Conservation (phyloP, 129 eudicot species). For the Kitagawia praeruptora region DNA sequence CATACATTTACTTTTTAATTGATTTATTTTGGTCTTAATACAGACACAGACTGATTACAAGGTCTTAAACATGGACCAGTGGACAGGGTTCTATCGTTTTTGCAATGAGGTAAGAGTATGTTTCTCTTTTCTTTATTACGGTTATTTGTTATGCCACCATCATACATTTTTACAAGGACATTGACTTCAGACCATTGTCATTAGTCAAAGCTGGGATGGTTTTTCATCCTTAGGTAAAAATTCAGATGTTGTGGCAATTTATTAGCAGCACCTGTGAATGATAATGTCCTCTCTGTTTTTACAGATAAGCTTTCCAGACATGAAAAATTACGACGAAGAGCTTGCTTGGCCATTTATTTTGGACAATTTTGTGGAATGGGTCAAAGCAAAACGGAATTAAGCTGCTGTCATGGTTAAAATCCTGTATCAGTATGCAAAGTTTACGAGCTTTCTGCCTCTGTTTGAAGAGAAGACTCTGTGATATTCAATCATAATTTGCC, state of each 20-base stretch:
- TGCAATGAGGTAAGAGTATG: conserved; percentile 61
- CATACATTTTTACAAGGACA: background rate
- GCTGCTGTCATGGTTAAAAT: background rate
- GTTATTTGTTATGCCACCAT: background rate
- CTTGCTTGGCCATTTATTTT: conserved; percentile 90
- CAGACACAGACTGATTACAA: conserved; percentile 89
- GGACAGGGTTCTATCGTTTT: conserved; percentile 93
- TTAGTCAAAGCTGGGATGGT: background rate
- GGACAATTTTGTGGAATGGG: conserved; percentile 92
- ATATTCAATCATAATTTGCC: background rate
- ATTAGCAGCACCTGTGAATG: background rate
- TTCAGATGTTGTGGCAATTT: no score
- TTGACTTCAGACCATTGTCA: background rate
- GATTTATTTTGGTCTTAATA: conserved; percentile 12
- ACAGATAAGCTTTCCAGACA: conserved; percentile 83
- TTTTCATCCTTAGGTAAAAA: background rate
- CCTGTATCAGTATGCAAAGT: conserved; percentile 1
- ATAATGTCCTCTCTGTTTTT: conserved; percentile 12
- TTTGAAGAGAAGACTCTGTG: background rate
- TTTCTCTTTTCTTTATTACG: background rate
- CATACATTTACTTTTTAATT: background rate
- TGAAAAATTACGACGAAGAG: conserved; percentile 61
- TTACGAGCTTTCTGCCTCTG: conserved; percentile 3
- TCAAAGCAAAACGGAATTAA: conserved; percentile 53
- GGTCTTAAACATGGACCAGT: conserved; percentile 93